phyloP scores from a whole-genome alignment of 257 asterid genomes.

The Rehmannia glutinosa region DNA sequence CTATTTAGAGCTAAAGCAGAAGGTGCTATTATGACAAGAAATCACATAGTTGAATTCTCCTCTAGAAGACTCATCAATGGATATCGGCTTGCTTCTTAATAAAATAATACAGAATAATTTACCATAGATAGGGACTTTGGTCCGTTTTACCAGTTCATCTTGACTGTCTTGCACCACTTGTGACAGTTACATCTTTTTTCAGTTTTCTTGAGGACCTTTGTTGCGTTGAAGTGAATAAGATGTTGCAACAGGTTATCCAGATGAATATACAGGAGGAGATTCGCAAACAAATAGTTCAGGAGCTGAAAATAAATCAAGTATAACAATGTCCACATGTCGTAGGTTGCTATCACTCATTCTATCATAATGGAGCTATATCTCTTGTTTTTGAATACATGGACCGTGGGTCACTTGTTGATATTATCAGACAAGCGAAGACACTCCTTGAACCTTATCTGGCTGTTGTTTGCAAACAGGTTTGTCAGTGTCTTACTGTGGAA shows the following conservation, averaged over 20 bases:
- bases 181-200: background rate
- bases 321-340: constrained; percentile 68
- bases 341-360: constrained; percentile 82
- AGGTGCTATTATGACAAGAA: no score
- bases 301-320: constrained; percentile 75
- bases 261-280: constrained; percentile 77
- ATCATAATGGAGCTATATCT: constrained; percentile 81
- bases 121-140: background rate
- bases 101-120: no score
- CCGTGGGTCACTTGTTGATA: constrained; percentile 59
- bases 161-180: background rate
- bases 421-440: constrained; percentile 47
- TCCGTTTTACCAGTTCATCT: background rate
- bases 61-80: background rate
- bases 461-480: constrained; percentile 62
- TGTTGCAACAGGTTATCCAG: constrained; percentile 57
- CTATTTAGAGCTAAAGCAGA: no score
- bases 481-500: constrained; percentile 12
- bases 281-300: constrained; percentile 81
- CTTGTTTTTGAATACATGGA: constrained; percentile 81
- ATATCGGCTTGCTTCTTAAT: background rate
- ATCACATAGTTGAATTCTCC: no score
- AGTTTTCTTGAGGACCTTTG: background rate
- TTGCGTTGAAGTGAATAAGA: background rate
- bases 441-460: constrained; percentile 70